Evolutionary conservation across 192 early-diverging fungal genomes (phyloP).

Genomic region (Podila horticola): DNA sequence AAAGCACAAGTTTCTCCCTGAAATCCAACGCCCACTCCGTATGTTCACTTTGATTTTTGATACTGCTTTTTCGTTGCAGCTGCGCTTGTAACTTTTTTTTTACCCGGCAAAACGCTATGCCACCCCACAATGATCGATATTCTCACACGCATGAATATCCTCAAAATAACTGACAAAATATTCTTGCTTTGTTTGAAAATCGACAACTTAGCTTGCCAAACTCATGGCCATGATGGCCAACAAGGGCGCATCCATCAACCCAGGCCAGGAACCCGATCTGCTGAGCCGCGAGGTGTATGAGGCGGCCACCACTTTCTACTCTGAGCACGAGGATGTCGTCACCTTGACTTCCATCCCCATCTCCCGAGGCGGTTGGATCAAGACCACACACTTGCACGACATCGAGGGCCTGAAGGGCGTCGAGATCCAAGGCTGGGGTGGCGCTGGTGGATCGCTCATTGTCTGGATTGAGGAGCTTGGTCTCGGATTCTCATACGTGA

Average conservation of each 20-base stretch:
- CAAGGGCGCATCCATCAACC: slow-evolving; percentile 46
- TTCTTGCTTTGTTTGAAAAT: background rate
- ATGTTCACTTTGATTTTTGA: background rate
- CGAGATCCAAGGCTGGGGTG: slow-evolving; percentile 68
- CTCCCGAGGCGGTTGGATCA: slow-evolving; percentile 57
- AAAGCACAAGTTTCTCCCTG: slow-evolving; percentile 50
- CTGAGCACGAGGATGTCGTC: slow-evolving; percentile 6
- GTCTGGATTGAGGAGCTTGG: slow-evolving; percentile 65
- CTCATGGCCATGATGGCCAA: slow-evolving; percentile 49
- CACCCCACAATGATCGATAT: background rate
- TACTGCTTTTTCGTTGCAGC: background rate
- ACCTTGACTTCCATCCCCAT: slow-evolving; percentile 41
- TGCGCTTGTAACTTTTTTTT: background rate
- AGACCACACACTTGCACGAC: slow-evolving; percentile 17
- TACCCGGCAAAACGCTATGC: background rate
- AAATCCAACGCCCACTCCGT: slow-evolving; percentile 51
- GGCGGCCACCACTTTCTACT: slow-evolving; percentile 28
- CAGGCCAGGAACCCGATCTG: slow-evolving; percentile 35
- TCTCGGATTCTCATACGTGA: slow-evolving; percentile 68
- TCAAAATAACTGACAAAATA: background rate
- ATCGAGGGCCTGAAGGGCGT: slow-evolving; percentile 28
- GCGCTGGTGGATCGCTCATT: slow-evolving; percentile 69
- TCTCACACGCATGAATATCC: background rate
- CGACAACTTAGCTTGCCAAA: slow-evolving; percentile 22
- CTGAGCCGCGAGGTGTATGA: slow-evolving; percentile 12